Percentiles rank a stretch among this genome's conserved stretches.
These are phyloP conservation scores for Colletotrichum melonis DNA, from an alignment of 2,329 filamentous ascomycete species.

Conservation along the genomic window DNA sequence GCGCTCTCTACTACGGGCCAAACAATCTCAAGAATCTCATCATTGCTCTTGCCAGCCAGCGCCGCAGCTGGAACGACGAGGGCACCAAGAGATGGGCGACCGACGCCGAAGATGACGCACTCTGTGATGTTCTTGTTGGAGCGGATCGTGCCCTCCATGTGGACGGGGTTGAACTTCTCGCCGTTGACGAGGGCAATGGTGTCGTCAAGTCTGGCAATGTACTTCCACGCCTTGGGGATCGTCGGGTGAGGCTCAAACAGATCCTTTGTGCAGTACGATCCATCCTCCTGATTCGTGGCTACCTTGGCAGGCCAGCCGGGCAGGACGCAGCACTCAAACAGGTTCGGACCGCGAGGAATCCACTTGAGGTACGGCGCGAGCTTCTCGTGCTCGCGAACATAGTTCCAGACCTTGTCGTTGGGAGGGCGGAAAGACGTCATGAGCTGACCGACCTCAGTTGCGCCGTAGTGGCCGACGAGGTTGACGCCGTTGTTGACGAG, in stretches of 20 bases:
- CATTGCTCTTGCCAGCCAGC: conserved; percentile 35
- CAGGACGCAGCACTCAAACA: conserved; percentile 51
- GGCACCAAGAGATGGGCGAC: conserved; percentile 64
- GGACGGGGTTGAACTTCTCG: conserved; percentile 76
- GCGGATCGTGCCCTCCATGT: conserved; percentile 66
- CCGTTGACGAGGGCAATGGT: conserved; percentile 73
- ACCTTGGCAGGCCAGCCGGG: conserved; percentile 55
- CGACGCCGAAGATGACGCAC: conserved; percentile 71
- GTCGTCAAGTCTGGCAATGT: conserved; percentile 70
- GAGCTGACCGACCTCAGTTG: conserved; percentile 71
- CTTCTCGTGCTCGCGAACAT: conserved; percentile 60
- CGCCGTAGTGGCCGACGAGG: conserved; percentile 67
- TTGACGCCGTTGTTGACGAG: conserved; percentile 65
- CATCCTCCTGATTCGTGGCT: conserved; percentile 68
- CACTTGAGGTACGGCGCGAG: conserved; percentile 49
- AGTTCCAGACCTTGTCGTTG: conserved; percentile 70
- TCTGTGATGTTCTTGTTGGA: conserved; percentile 59
- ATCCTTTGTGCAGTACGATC: conserved; percentile 72
- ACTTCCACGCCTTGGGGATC: conserved; percentile 68
- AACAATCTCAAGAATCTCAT: conserved; percentile 44
- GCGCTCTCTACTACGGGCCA: conserved; percentile 48
- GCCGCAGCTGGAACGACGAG: conserved; percentile 59
- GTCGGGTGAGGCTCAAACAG: conserved; percentile 67
- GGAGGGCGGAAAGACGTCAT: conserved; percentile 68
- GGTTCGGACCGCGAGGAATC: conserved; percentile 46